Percentiles rank a stretch among this genome's conserved stretches.
These are phyloP conservation scores for Botryotinia narcissicola DNA, from an alignment of 2,329 filamentous ascomycete species.

Conservation along the genomic window DNA sequence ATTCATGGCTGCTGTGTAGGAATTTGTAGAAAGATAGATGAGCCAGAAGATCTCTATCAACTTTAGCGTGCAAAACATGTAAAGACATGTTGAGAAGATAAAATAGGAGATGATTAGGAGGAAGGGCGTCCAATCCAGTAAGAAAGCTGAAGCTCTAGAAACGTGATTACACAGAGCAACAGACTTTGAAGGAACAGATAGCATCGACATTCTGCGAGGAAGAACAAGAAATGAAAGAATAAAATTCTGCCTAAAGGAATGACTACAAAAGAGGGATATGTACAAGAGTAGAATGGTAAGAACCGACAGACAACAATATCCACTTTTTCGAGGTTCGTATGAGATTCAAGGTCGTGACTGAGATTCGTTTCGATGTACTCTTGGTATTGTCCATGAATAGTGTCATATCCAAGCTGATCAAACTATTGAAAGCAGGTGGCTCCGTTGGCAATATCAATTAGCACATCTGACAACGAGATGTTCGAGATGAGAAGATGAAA, in stretches of 20 bases:
- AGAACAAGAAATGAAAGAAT: background rate
- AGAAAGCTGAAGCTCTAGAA: constrained; percentile 16
- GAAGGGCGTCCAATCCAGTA: constrained; percentile 43
- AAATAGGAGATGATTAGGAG: constrained; percentile 44
- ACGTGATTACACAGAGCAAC: background rate
- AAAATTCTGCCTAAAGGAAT: background rate
- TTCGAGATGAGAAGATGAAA: background rate
- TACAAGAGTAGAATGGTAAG: background rate
- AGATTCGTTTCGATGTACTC: background rate
- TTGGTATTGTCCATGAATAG: background rate
- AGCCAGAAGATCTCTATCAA: constrained; percentile 45
- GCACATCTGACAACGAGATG: background rate
- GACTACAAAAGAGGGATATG: background rate
- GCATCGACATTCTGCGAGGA: background rate
- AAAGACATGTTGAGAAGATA: constrained; percentile 43
- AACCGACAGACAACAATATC: background rate
- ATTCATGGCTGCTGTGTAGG: constrained; percentile 44
- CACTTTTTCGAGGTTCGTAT: background rate
- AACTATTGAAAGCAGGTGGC: constrained; percentile 18
- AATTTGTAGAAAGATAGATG: constrained; percentile 45
- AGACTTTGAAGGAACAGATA: background rate
- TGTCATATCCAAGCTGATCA: background rate
- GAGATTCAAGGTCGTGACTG: background rate
- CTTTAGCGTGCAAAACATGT: constrained; percentile 41
- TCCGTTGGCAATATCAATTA: background rate